A percentile compares a stretch with the other conserved stretches of the same genome.
Conservation (phyloP, 495 filamentous ascomycete genomes). For the Lentithecium fluviatile region DNA sequence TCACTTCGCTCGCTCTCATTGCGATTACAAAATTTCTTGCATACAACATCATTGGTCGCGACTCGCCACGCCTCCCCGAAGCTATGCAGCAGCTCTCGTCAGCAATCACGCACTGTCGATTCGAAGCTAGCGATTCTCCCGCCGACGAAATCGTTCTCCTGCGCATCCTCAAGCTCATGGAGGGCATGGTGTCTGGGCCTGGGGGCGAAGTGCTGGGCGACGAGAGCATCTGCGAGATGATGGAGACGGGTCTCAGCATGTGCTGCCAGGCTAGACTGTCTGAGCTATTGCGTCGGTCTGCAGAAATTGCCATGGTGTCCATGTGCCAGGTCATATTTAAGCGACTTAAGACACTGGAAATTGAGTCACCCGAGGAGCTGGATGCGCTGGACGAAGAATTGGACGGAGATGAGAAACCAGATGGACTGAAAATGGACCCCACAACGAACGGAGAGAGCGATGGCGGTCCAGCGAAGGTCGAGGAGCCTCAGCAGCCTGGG, state of each 20-base stretch:
- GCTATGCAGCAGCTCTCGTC: constrained; percentile 94
- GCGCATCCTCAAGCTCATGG: constrained; percentile 95
- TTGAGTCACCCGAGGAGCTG: constrained; percentile 61
- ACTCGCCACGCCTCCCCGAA: constrained; percentile 78
- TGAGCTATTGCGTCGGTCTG: constrained; percentile 83
- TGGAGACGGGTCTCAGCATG: constrained; percentile 97
- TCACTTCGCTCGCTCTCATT: constrained; percentile 89
- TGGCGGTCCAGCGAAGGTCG: constrained; percentile 47
- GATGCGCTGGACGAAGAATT: constrained; percentile 59
- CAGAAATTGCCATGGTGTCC: constrained; percentile 94
- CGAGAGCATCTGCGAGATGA: constrained; percentile 98
- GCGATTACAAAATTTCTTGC: constrained; percentile 97
- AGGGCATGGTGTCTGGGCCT: constrained; percentile 90
- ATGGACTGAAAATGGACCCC: constrained; percentile 82
- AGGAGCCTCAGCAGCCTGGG: constrained; percentile 27
- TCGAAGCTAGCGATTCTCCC: constrained; percentile 91
- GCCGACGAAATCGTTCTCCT: constrained; percentile 93
- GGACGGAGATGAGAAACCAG: constrained; percentile 59
- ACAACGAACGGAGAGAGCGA: constrained; percentile 71
- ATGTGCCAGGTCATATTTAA: constrained; percentile 99
- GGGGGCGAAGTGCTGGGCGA: constrained; percentile 86
- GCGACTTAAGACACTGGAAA: constrained; percentile 80
- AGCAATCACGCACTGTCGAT: constrained; percentile 95
- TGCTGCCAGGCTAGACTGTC: constrained; percentile 92
- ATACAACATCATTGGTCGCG: constrained; percentile 81